These are phyloP conservation scores for Teunomyces lycoperdinae DNA, from an alignment of 805 yeast species.

Conservation along the genomic window DNA sequence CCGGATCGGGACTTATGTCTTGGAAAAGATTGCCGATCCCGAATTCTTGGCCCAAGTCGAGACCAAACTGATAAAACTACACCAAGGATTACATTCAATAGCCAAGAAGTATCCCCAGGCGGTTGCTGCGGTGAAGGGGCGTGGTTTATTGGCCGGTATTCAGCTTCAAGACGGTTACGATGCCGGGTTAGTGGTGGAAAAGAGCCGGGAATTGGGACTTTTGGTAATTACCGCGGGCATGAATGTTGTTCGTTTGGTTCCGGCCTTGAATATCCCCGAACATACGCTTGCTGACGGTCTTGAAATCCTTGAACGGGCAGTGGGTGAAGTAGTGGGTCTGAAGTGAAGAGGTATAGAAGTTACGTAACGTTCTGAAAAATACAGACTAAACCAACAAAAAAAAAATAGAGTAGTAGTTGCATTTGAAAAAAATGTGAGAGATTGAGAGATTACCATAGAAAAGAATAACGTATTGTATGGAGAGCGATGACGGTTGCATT, in stretches of 20 bases:
- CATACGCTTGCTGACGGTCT: constrained; percentile 70
- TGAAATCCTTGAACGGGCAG: constrained; percentile 58
- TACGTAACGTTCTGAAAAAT: background rate
- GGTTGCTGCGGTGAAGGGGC: constrained; percentile 75
- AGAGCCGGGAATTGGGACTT: constrained; percentile 77
- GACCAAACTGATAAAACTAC: constrained; percentile 57
- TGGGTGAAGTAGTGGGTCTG: constrained; percentile 23
- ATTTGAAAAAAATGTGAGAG: background rate
- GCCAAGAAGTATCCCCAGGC: constrained; percentile 56
- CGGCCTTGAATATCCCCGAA: constrained; percentile 81
- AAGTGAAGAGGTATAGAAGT: background rate
- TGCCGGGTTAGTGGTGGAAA: constrained; percentile 60
- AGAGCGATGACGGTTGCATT: constrained; percentile 8
- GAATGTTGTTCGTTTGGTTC: constrained; percentile 86
- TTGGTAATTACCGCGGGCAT: constrained; percentile 89
- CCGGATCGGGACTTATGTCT: constrained; percentile 73
- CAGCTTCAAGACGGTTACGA: constrained; percentile 58
- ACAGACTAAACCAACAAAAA: background rate
- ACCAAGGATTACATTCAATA: constrained; percentile 47
- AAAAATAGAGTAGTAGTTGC: too few relatives aligned
- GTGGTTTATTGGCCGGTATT: constrained; percentile 83
- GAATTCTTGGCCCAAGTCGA: constrained; percentile 61
- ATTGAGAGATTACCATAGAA: background rate
- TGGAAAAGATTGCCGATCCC: constrained; percentile 60
- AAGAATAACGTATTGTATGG: background rate